Percentiles rank a stretch among this genome's conserved stretches.
Evolutionary conservation across 495 filamentous ascomycete species (phyloP).

Genomic region (Penicillium subrubescens): DNA sequence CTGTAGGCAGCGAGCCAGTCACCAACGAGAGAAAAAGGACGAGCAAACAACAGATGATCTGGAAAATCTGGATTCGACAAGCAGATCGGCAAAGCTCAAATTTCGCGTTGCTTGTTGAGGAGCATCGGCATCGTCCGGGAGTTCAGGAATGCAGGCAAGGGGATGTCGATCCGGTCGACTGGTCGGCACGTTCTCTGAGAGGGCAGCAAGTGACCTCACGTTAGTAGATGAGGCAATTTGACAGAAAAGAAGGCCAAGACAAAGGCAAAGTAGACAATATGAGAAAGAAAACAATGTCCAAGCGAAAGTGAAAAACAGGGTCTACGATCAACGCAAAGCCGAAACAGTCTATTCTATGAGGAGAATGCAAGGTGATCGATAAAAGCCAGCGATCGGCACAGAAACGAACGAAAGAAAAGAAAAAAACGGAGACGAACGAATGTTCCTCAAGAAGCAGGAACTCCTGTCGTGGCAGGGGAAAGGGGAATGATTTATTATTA

Average conservation of each 20-base stretch:
- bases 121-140: conserved; percentile 25
- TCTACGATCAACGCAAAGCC: conserved; percentile 9
- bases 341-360: conserved; percentile 5
- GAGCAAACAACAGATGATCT: conserved; percentile 6
- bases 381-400: conserved; percentile 17
- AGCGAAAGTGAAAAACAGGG: conserved; percentile 4
- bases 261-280: neutral
- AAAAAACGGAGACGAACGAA: conserved; percentile 1
- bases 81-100: conserved; percentile 7
- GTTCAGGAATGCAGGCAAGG: conserved; percentile 25
- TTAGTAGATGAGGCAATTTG: neutral
- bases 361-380: conserved; percentile 1
- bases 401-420: conserved; percentile 1
- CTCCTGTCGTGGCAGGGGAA: conserved; percentile 11
- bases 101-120: conserved; percentile 14
- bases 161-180: conserved; percentile 6
- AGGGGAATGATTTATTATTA: conserved; percentile 1
- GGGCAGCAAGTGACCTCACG: neutral
- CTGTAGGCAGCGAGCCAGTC: neutral
- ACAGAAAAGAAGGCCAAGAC: neutral
- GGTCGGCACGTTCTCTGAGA: conserved; percentile 2
- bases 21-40: conserved; percentile 2
- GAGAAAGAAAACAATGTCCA: neutral
- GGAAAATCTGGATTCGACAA: conserved; percentile 10
- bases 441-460: conserved; percentile 7